A percentile compares a stretch with the other conserved stretches of the same genome.
phyloP scores from a whole-genome alignment of 805 yeast species.

The Candida cerambycidarum region DNA sequence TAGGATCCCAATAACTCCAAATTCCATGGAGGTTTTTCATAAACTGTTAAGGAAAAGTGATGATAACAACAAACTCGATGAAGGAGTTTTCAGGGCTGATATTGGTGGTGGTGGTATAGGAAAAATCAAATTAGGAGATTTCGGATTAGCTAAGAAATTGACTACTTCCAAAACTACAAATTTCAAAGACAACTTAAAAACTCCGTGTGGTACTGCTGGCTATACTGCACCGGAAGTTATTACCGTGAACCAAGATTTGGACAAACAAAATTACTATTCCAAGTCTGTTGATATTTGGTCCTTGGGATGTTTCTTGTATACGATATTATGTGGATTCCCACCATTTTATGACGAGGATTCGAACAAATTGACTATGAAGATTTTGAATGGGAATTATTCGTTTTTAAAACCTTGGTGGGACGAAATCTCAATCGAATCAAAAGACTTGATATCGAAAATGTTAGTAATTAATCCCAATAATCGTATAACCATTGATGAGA shows the following conservation, averaged over 20 bases:
- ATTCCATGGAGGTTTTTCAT: constrained; percentile 32
- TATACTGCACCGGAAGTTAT: constrained; percentile 76
- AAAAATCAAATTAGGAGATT: constrained; percentile 63
- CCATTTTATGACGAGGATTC: constrained; percentile 75
- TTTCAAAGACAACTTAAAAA: constrained; percentile 42
- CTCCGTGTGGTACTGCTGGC: constrained; percentile 78
- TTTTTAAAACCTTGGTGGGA: constrained; percentile 88
- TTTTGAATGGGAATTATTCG: constrained; percentile 68
- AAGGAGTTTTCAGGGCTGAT: constrained; percentile 53
- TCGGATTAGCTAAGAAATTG: constrained; percentile 64
- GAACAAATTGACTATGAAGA: constrained; percentile 61
- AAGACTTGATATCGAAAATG: constrained; percentile 62
- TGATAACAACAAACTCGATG: constrained; percentile 60
- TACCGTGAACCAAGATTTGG: constrained; percentile 24
- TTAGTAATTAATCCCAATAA: constrained; percentile 67
- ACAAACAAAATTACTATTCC: constrained; percentile 50
- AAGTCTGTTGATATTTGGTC: constrained; percentile 76
- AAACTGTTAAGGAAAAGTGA: constrained; percentile 48
- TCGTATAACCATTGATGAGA: constrained; percentile 66
- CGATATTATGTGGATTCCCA: constrained; percentile 70
- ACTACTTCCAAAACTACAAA: constrained; percentile 13
- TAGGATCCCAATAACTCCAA: constrained; percentile 48
- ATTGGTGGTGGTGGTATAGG: constrained; percentile 69
- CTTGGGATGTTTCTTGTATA: constrained; percentile 67
- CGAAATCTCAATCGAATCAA: constrained; percentile 71